Conservation (phyloP, 2,329 filamentous ascomycete species). For the Balansia obtecta region DNA sequence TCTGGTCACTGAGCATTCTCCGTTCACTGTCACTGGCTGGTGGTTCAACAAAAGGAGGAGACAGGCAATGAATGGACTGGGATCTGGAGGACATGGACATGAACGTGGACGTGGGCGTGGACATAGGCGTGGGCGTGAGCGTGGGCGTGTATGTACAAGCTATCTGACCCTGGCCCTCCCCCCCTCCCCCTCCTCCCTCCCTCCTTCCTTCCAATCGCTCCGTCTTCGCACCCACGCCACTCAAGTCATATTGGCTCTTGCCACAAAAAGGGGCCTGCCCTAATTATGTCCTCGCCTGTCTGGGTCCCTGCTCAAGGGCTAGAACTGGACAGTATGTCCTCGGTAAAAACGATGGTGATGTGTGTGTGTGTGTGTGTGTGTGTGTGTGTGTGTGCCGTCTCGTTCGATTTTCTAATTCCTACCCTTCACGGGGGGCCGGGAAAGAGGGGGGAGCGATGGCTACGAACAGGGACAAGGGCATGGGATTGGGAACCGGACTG, state of each 20-base stretch:
- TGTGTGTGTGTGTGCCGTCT: not conserved
- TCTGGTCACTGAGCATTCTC: not conserved
- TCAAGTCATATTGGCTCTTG: not conserved
- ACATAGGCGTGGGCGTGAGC: not conserved
- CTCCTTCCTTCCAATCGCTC: not conserved
- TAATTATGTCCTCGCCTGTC: not conserved
- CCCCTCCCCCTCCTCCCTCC: not conserved
- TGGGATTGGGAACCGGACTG: not conserved
- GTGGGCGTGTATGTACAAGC: not conserved
- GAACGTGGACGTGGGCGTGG: not conserved
- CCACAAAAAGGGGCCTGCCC: not conserved
- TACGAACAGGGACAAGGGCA: not conserved
- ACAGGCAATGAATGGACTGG: too few relatives aligned
- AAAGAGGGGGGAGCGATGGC: conserved; percentile 2
- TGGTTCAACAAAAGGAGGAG: not conserved
- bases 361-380: too few relatives aligned
- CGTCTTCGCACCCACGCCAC: not conserved
- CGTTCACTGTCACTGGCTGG: too few relatives aligned
- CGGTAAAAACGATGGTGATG: too few relatives aligned
- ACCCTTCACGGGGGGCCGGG: conserved; percentile 7
- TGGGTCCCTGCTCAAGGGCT: not conserved
- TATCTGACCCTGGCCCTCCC: not conserved
- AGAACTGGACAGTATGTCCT: too few relatives aligned
- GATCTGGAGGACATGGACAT: not conserved
- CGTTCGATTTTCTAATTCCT: not conserved